A percentile compares a stretch with the other conserved stretches of the same genome.
These are phyloP conservation scores for Alternaria burnsii DNA, from an alignment of 2,329 filamentous ascomycete species.

Conservation along the genomic window DNA sequence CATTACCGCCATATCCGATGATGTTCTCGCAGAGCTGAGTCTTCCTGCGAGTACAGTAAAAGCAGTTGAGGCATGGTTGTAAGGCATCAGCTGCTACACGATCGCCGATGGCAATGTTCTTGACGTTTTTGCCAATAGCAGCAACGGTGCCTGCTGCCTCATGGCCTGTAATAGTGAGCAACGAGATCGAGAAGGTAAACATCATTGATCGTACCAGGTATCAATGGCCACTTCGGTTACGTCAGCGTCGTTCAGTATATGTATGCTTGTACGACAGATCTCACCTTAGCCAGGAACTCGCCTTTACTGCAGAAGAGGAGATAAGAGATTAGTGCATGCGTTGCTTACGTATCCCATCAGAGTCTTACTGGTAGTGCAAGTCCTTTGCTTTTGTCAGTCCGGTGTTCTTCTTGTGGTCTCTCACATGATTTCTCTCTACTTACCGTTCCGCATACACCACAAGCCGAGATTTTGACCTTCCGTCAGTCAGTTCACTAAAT, in stretches of 20 bases:
- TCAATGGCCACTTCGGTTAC: conserved; percentile 28
- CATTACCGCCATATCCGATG: conserved; percentile 71
- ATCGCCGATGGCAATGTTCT: conserved; percentile 68
- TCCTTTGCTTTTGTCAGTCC: conserved; percentile 23
- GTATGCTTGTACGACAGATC: background rate
- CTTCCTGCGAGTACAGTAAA: conserved; percentile 75
- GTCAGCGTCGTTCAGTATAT: background rate
- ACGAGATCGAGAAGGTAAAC: background rate
- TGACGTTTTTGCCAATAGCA: conserved; percentile 66
- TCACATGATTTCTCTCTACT: background rate
- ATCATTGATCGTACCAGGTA: conserved; percentile 26
- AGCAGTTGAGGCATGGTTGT: conserved; percentile 75
- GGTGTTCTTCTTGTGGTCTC: too few relatives aligned
- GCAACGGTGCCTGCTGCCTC: conserved; percentile 73
- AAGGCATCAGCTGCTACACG: conserved; percentile 69
- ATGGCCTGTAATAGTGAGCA: conserved; percentile 58
- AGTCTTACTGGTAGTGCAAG: conserved; percentile 29
- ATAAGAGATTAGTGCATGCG: background rate
- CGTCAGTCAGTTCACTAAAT: background rate
- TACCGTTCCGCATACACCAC: conserved; percentile 37
- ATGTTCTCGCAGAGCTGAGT: conserved; percentile 74
- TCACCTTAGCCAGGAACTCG: conserved; percentile 34
- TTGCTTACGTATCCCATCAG: background rate
- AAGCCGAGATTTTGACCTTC: conserved; percentile 36
- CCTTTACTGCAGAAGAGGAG: conserved; percentile 20